Percentiles rank a stretch among this genome's conserved stretches.
Conservation (phyloP, 169 alveolate genomes). For the Plasmodium yoelii region DNA sequence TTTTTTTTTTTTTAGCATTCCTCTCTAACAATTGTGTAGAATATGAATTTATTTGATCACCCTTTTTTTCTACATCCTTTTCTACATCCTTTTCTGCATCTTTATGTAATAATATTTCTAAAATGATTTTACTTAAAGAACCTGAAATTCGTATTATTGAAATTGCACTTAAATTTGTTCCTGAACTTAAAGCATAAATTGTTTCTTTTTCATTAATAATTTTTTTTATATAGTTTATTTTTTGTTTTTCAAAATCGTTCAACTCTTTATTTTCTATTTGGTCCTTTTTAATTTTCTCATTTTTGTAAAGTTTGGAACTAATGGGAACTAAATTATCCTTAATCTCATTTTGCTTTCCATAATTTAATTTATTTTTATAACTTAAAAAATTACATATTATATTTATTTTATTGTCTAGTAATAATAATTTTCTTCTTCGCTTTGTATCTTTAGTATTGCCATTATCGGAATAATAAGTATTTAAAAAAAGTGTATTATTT, state of each 20-base stretch:
- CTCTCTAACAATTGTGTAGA: neutral
- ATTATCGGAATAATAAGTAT: too few relatives aligned
- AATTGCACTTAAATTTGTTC: slow-evolving; percentile 36
- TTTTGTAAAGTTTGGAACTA: neutral
- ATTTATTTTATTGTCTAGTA: too few relatives aligned
- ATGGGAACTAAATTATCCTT: neutral
- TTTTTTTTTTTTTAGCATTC: slow-evolving; percentile 2
- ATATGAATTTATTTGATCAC: neutral
- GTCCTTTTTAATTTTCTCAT: neutral
- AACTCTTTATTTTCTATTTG: too few relatives aligned
- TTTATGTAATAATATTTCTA: slow-evolving; percentile 34
- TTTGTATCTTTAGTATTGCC: too few relatives aligned
- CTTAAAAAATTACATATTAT: neutral
- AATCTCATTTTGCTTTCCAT: neutral
- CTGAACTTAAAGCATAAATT: slow-evolving; percentile 54
- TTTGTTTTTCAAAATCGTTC: neutral
- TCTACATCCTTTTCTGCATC: neutral
- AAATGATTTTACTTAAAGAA: slow-evolving; percentile 27
- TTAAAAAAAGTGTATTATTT: neutral
- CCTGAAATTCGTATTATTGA: slow-evolving; percentile 49
- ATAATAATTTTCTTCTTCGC: too few relatives aligned
- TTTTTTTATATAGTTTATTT: slow-evolving; percentile 18
- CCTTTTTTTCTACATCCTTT: neutral
- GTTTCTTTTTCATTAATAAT: slow-evolving; percentile 30
- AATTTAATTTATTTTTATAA: neutral